phyloP scores from a whole-genome alignment of 1,284 basidiomycete species.

The Marasmius sp. region DNA sequence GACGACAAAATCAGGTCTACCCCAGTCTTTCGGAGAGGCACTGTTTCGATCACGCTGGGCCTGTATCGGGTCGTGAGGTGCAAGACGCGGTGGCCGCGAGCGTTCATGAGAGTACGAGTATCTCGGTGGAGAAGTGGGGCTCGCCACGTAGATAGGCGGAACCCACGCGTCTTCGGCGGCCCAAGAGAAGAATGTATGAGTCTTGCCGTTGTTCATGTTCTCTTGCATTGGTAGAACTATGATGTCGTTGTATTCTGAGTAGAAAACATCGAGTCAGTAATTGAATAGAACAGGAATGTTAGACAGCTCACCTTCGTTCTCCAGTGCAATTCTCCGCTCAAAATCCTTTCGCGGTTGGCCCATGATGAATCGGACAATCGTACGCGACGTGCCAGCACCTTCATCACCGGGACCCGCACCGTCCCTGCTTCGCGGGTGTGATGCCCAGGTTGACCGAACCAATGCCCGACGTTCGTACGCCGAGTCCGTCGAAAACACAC shows the following conservation, averaged over 20 bases:
- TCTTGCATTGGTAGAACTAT: constrained; percentile 82
- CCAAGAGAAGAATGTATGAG: constrained; percentile 85
- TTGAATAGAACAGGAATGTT: constrained; percentile 2
- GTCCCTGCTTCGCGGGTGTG: constrained; percentile 76
- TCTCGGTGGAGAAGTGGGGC: constrained; percentile 38
- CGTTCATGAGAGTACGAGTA: constrained; percentile 65
- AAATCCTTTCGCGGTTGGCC: constrained; percentile 82
- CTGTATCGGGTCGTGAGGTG: constrained; percentile 63
- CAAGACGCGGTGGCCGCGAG: constrained; percentile 51
- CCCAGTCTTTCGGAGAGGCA: constrained; percentile 55
- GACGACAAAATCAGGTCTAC: constrained; percentile 83
- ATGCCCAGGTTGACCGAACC: constrained; percentile 89
- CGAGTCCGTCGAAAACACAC: constrained; percentile 90
- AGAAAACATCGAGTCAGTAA: constrained; percentile 2
- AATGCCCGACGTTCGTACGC: constrained; percentile 86
- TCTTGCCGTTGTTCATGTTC: constrained; percentile 93
- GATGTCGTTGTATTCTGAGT: constrained; percentile 84
- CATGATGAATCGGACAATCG: constrained; percentile 89
- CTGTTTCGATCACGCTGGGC: constrained; percentile 53
- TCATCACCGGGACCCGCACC: constrained; percentile 69
- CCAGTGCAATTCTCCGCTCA: constrained; percentile 80
- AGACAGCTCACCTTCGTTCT: constrained; percentile 82
- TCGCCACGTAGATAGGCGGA: constrained; percentile 64
- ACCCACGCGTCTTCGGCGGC: constrained; percentile 91
- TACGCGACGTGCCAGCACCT: constrained; percentile 80